Percentiles rank a stretch among this genome's conserved stretches.
Evolutionary conservation across 805 yeast genomes (phyloP).

Genomic region (Barnettozyma sucrosica): DNA sequence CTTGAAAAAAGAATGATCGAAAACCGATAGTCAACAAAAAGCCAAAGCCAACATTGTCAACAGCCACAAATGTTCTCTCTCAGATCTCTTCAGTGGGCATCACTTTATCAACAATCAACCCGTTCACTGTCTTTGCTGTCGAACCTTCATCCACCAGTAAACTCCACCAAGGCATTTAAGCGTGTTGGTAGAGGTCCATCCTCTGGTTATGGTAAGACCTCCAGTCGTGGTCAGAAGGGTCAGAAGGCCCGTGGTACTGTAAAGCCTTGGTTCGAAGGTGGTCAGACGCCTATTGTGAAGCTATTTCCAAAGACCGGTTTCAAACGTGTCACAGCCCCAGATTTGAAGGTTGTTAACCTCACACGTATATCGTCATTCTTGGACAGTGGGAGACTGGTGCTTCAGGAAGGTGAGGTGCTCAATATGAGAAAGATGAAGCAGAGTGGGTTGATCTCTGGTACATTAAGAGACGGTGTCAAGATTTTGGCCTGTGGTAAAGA

Average conservation of each 20-base stretch:
- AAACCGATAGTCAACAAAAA: not conserved
- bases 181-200: slow-evolving; percentile 97
- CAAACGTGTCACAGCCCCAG: slow-evolving; percentile 53
- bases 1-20: not conserved
- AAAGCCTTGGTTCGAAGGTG: slow-evolving; percentile 96
- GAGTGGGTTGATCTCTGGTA: slow-evolving; percentile 65
- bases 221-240: slow-evolving; percentile 98
- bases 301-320: slow-evolving; percentile 86
- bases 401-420: slow-evolving; percentile 55
- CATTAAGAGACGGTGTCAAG: slow-evolving; percentile 74
- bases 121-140: slow-evolving; percentile 47
- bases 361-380: slow-evolving; percentile 66
- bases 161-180: slow-evolving; percentile 55
- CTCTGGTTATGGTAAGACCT: slow-evolving; percentile 86
- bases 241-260: slow-evolving; percentile 93
- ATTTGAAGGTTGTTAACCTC: slow-evolving; percentile 50
- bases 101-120: slow-evolving; percentile 8
- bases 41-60: not conserved
- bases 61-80: not conserved
- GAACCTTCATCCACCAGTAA: slow-evolving; percentile 49
- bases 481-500: slow-evolving; percentile 63
- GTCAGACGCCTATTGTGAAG: slow-evolving; percentile 88
- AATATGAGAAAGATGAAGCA: slow-evolving; percentile 74
- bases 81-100: slow-evolving; percentile 1
- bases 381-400: slow-evolving; percentile 55